Evolutionary conservation across 495 filamentous ascomycete genomes (phyloP).

Genomic region (Neurospora discreta): DNA sequence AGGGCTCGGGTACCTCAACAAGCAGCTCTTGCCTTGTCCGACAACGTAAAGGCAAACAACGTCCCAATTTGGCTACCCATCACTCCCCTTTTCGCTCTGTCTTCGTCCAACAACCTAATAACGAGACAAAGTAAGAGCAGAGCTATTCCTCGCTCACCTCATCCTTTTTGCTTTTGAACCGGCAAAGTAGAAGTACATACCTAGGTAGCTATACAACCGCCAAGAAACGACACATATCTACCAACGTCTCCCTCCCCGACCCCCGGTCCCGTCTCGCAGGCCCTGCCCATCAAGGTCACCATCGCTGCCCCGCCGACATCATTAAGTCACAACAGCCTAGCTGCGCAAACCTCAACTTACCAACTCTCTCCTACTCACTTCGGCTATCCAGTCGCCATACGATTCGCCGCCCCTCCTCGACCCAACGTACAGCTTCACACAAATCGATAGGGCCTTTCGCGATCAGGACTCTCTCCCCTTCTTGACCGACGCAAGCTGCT

Average conservation of each 20-base stretch:
- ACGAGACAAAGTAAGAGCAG: neutral
- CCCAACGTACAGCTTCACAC: neutral
- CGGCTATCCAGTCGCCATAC: neutral
- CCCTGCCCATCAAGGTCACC: neutral
- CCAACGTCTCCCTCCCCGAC: neutral
- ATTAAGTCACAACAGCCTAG: neutral
- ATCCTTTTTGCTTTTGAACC: neutral
- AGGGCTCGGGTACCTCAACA: neutral
- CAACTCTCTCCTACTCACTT: neutral
- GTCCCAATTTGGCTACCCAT: neutral
- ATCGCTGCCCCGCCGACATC: neutral
- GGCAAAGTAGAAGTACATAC: neutral
- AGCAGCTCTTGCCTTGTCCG: neutral
- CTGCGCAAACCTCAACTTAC: neutral
- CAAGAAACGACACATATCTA: neutral
- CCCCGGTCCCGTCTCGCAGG: neutral
- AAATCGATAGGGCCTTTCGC: neutral
- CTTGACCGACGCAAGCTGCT: neutral
- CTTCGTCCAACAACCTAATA: neutral
- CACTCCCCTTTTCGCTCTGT: neutral
- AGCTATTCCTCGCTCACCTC: neutral
- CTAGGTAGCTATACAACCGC: neutral
- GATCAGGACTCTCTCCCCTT: neutral
- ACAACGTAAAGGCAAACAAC: neutral
- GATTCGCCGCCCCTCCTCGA: neutral